Percentiles rank a stretch among this genome's conserved stretches.
phyloP scores from a whole-genome alignment of 2,329 filamentous ascomycete species.

The Ceratocystiopsis brevicomis region DNA sequence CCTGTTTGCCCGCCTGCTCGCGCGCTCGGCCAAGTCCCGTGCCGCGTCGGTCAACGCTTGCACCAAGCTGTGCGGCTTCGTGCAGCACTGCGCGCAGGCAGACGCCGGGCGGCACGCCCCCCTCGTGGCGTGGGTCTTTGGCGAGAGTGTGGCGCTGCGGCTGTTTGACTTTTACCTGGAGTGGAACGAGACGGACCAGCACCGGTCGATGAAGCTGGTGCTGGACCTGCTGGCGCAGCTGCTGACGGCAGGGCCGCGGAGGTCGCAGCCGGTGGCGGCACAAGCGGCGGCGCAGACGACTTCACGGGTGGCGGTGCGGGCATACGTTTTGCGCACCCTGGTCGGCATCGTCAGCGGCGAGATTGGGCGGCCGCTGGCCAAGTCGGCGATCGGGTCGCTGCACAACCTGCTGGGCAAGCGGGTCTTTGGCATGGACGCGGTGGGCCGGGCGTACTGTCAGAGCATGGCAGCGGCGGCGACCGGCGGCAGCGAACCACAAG shows the following conservation, averaged over 20 bases:
- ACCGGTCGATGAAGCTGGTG: slow-evolving; percentile 43
- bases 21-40: slow-evolving; percentile 31
- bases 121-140: slow-evolving; percentile 31
- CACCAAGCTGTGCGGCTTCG: slow-evolving; percentile 40
- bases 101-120: slow-evolving; percentile 12
- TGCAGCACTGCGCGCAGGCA: slow-evolving; percentile 37
- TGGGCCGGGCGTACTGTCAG: slow-evolving; percentile 22
- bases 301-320: slow-evolving; percentile 20
- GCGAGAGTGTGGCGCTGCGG: slow-evolving; percentile 23
- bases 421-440: slow-evolving; percentile 29
- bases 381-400: slow-evolving; percentile 49
- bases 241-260: slow-evolving; percentile 28
- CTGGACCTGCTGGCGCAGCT: slow-evolving; percentile 37
- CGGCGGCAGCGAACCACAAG: slow-evolving; percentile 5
- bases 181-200: slow-evolving; percentile 47
- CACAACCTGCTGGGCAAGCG: slow-evolving; percentile 46
- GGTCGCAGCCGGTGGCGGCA: slow-evolving; percentile 3
- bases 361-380: slow-evolving; percentile 44
- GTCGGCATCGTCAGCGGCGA: slow-evolving; percentile 40
- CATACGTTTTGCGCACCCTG: slow-evolving; percentile 29
- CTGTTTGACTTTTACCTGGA: slow-evolving; percentile 46
- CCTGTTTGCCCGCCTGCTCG: slow-evolving; percentile 29
- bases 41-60: slow-evolving; percentile 38
- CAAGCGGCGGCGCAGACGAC: too few relatives aligned
- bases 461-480: neutral